Base-by-base conservation (phyloP, 2,329 filamentous ascomycete species). In the Grosmannia serpens region DNA sequence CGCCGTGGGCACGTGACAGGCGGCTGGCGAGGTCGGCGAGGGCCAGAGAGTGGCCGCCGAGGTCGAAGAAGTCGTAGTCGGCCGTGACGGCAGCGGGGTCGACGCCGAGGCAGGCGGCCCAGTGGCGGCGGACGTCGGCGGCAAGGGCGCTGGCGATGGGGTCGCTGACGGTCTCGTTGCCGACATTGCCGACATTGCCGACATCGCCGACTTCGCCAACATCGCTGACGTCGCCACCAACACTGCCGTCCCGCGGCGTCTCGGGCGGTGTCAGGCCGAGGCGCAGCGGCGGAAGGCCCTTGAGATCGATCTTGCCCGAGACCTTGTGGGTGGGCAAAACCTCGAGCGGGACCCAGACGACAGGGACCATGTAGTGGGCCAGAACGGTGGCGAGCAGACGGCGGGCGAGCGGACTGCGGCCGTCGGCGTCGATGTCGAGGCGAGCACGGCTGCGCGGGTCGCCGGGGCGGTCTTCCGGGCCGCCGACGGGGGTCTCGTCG, bases 311-410 rank as follows among this genome's bases (percentile, higher is more conserved):
- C 72, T 92, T 92, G 24, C 88, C 88, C 17, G 88, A 91, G 1
- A 92, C 88, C 55, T 82, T 84, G 64, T 90, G 85, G 0, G 87
- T 91, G 0, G 88, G 88, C 6, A 92, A 71, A 61, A 80, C 78
- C 3, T 86, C 80, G 35, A 91, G 71, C 65, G 87, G 81, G 44
- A 91, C 84, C 88, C 88, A 92, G 3, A 91, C 70, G 1, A 86
- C 78, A 0, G 88, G 88, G 57, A 92, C 86, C 88, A 92, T 91
- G 70, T 92, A 92, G 62, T 89, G 87, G 1, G 88, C 88, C 33
- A 92, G 77, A 62, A 84, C 83, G 20, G 79, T 74, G 1, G 84
- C 78, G 2, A 92, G 76, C 20, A 79, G 78, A 58, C 83, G 81
- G 53, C 88, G 80, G 3, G 87, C 83, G 7, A 78, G 78, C 1